Conservation (phyloP, 2,329 filamentous ascomycete species). For the Helotiales sp. region DNA sequence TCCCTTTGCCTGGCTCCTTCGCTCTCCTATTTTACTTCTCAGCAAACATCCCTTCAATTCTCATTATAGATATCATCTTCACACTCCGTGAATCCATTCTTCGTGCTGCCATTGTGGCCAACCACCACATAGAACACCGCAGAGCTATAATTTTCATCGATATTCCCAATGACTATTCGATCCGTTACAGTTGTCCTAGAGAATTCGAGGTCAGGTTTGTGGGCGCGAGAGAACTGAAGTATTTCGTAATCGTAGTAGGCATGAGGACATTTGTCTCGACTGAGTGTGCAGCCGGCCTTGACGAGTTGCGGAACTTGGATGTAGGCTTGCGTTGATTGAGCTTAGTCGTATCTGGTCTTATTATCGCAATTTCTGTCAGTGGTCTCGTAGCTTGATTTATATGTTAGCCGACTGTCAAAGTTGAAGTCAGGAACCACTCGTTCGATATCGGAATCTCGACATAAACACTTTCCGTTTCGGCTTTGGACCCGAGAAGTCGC, state of each 20-base stretch:
- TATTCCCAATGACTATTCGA: constrained; percentile 34
- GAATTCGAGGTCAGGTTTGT: constrained; percentile 36
- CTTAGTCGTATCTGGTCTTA: constrained; percentile 29
- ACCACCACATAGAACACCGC: constrained; percentile 35
- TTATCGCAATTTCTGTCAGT: too few species aligned
- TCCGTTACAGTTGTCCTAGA: constrained; percentile 34
- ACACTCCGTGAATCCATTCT: constrained; percentile 35
- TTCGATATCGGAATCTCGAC: too few species aligned
- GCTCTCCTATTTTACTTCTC: constrained; percentile 7
- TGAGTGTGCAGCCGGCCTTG: constrained; percentile 27
- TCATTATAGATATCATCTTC: constrained; percentile 25
- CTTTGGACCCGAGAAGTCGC: too few species aligned
- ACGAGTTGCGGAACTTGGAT: constrained; percentile 29
- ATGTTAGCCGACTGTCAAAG: too few species aligned
- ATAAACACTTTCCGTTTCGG: too few species aligned
- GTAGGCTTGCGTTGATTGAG: constrained; percentile 30
- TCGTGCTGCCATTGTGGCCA: constrained; percentile 32
- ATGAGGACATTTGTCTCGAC: constrained; percentile 35
- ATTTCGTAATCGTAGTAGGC: constrained; percentile 37
- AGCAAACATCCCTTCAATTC: constrained; percentile 19
- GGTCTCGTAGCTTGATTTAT: too few species aligned
- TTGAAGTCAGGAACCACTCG: too few species aligned
- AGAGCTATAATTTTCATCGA: constrained; percentile 29
- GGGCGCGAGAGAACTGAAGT: constrained; percentile 33
- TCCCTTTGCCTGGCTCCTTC: constrained; percentile 12